Evolutionary conservation across 352 stramenopile genomes (phyloP), one percentile per base, ranked within the genome.

Genomic region (Phytophthora palmivora): DNA sequence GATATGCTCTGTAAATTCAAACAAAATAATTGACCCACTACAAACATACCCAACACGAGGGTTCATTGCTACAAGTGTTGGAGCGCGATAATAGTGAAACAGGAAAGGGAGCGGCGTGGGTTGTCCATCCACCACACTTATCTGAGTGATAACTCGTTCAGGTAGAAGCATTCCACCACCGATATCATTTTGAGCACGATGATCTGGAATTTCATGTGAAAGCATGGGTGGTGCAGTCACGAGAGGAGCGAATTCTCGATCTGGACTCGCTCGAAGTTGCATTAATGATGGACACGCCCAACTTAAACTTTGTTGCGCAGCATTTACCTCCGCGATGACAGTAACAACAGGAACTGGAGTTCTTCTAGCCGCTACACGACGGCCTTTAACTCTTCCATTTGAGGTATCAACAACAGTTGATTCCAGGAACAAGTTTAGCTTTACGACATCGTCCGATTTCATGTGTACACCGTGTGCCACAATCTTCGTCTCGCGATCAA

Each of bases 21-120:
- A 92, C 16, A 75, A 86, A 9, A 92, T 59, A 14, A 90, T 36
- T 1, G 80, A 87, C 4, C 81, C 81, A 21, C 77, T 83, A 46
- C 79, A 88, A 3, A 88, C 76, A 48, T 90, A 92, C 2, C 81
- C 83, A 0, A 84, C 62, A 0, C 58, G 62, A 2, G 83, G 83
- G 33, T 51, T 84, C 75, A 90, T 89, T 0, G 51, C 42, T 37
- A 89, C 21, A 14, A 92, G 66, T 7, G 55, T 67, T 7, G 83
- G 72, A 15, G 65, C 53, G n/a, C 71, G 78, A 55, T 89, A 90
- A 26, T 76, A 89, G 22, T 70, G 77, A 26, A 92, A 86, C 12
- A 67, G 55, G 42, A 87, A 90, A 0, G 80, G 79, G 7, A 90
- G 54, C 3, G 48, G 37, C 6, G 74, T 78, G 2, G 70, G 67